Base-by-base conservation (phyloP, 495 filamentous ascomycete species). In the Talaromyces borbonicus region DNA sequence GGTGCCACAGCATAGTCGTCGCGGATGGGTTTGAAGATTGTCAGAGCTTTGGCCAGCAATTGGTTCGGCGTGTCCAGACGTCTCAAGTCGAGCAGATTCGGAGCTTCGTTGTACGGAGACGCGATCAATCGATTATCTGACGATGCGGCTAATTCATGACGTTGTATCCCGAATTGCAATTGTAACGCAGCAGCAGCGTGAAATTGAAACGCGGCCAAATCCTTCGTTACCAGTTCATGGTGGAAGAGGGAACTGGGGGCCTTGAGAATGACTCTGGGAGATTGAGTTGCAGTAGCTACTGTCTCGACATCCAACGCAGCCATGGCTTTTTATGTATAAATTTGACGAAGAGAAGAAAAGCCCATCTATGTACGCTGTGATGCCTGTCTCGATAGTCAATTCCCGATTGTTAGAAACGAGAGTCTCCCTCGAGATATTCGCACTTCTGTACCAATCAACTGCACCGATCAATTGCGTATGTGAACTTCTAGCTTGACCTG, bases 1-100 rank as follows among this genome's bases (percentile, higher is more conserved):
- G 75, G 68, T 2, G 84, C 81, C 8, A 79, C 86, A 29, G 87
- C 86, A 60, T 93, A 93, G 59, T 86, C 81, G 3, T 67, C 53
- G 0, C 82, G 76, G 24, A 80, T 56, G 18, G 77, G 73, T 42
- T 66, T 67, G 56, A 93, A 63, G 12, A 64, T 61, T 16, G 78
- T 75, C 32, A 95, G 66, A 6, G 87, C 81, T 31, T 77, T 68
- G 5, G 86, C 80, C n/a, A 94, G 63, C 26, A 92, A 67, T 15
- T 69, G 75, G 51, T 80, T 81, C 35, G 81, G 71, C 0, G 52
- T 61, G 46, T 83, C 78, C 7, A 94, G 71, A 3, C 63, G 74
- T 9, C 61, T 63, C 33, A 94, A 65, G 56, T 89, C 78, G 20
- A 93, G 77, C 12, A 87, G 76, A 56, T 94, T 87, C 1, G 69